A percentile compares a stretch with the other conserved stretches of the same genome.
These are phyloP conservation scores for Dothistroma septosporum DNA, from an alignment of 2,329 filamentous ascomycete genomes.

Conservation along the genomic window DNA sequence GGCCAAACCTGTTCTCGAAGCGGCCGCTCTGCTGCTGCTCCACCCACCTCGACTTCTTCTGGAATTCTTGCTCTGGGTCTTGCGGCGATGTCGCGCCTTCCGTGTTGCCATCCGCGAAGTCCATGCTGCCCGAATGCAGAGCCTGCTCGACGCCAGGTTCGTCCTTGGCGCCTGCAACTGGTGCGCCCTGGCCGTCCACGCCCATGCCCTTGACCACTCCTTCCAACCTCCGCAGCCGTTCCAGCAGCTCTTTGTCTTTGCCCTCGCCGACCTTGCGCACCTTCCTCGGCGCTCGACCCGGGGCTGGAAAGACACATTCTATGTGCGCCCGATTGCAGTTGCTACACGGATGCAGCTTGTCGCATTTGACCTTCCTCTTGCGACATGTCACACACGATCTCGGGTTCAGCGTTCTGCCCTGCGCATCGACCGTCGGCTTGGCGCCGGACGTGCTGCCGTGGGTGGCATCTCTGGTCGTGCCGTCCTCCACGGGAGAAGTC, in stretches of 20 bases:
- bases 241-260: constrained; percentile 60
- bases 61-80: constrained; percentile 16
- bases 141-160: constrained; percentile 6
- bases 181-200: constrained; percentile 35
- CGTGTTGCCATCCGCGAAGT: background rate
- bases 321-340: constrained; percentile 69
- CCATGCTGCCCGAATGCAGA: background rate
- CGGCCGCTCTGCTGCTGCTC: constrained; percentile 27
- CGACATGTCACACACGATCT: constrained; percentile 52
- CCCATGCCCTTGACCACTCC: constrained; percentile 65
- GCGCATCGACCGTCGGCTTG: constrained; percentile 28
- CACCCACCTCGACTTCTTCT: constrained; percentile 25
- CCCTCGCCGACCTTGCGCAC: constrained; percentile 61
- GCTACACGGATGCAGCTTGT: constrained; percentile 71
- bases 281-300: constrained; percentile 67
- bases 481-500: background rate
- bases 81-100: background rate
- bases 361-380: constrained; percentile 67
- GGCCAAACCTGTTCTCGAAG: constrained; percentile 54
- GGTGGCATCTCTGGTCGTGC: constrained; percentile 5
- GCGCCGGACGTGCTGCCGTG: background rate
- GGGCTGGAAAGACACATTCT: constrained; percentile 69
- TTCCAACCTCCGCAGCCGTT: constrained; percentile 67
- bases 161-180: constrained; percentile 28
- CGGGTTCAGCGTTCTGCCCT: constrained; percentile 36